These are phyloP conservation scores for Echites panduratus DNA, from an alignment of 257 asterid genomes.

Conservation along the genomic window DNA sequence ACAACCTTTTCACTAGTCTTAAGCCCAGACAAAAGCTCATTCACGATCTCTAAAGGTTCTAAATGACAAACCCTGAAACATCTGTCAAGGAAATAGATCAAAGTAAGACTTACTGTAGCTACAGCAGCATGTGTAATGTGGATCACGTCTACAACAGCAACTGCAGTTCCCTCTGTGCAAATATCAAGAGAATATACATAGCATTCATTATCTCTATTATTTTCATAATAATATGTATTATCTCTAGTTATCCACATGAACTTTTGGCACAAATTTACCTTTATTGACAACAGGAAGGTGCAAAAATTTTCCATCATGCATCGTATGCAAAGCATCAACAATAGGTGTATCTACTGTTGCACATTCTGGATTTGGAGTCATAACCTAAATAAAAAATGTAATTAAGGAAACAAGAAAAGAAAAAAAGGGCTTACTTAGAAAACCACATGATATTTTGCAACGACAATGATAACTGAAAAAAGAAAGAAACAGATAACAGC, in stretches of 20 bases:
- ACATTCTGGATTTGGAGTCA: slow-evolving; percentile 96
- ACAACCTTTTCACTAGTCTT: background rate
- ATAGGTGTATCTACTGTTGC: slow-evolving; percentile 78
- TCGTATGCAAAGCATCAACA: slow-evolving; percentile 91
- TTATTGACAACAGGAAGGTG: slow-evolving; percentile 69
- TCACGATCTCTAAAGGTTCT: background rate
- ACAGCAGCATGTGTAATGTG: slow-evolving; percentile 93
- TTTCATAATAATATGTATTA: background rate
- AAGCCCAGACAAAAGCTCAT: background rate
- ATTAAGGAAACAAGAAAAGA: background rate
- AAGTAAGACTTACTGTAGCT: slow-evolving; percentile 57
- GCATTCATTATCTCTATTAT: background rate
- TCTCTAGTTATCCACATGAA: background rate
- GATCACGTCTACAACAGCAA: slow-evolving; percentile 86
- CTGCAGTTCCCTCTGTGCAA: slow-evolving; percentile 63
- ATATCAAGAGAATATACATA: slow-evolving; percentile 3
- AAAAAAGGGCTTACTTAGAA: background rate
- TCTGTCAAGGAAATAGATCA: background rate
- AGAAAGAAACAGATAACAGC: background rate
- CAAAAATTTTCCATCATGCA: slow-evolving; percentile 88
- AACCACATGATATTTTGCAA: background rate
- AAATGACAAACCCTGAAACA: slow-evolving; percentile 5
- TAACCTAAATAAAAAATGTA: slow-evolving; percentile 46
- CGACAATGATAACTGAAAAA: background rate
- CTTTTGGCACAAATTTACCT: background rate